phyloP scores from a whole-genome alignment of 108 stramenopile genomes.

The Cylindrotheca fusiformis region DNA sequence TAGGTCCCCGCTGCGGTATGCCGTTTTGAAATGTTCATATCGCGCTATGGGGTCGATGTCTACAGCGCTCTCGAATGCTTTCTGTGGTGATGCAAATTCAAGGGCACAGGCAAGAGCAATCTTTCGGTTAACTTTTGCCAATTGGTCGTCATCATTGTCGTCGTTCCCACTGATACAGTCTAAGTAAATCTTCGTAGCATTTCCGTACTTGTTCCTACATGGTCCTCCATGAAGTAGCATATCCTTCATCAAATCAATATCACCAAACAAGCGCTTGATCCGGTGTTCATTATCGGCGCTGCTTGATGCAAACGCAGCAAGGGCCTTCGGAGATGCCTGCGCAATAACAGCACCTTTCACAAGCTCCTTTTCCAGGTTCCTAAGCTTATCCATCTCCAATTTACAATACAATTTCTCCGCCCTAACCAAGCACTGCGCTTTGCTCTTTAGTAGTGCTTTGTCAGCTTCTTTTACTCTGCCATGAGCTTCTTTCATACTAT shows the following conservation, averaged over 20 bases:
- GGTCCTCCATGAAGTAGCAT: constrained; percentile 24
- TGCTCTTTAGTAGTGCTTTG: background rate
- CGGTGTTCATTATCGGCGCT: background rate
- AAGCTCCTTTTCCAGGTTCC: background rate
- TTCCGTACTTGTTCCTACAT: constrained; percentile 19
- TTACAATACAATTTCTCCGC: background rate
- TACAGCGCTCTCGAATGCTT: constrained; percentile 9
- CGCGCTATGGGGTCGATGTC: constrained; percentile 33
- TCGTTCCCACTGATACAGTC: constrained; percentile 11
- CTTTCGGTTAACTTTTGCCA: constrained; percentile 18
- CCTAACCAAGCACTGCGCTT: background rate
- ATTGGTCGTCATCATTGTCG: constrained; percentile 10
- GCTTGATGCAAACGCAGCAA: background rate
- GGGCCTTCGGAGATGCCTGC: background rate
- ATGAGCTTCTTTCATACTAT: background rate
- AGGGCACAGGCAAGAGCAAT: constrained; percentile 35
- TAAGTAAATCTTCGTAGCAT: constrained; percentile 22
- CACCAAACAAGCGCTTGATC: background rate
- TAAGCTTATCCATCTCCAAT: background rate
- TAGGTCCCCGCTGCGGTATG: constrained; percentile 30
- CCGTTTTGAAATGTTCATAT: constrained; percentile 30
- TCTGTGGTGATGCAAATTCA: constrained; percentile 24
- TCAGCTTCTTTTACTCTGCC: background rate
- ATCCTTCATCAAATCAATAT: constrained; percentile 7
- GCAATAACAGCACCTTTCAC: background rate